A percentile compares a stretch with the other conserved stretches of the same genome.
Conservation (phyloP, 139 green algal species). For the Chlorella sp. region DNA sequence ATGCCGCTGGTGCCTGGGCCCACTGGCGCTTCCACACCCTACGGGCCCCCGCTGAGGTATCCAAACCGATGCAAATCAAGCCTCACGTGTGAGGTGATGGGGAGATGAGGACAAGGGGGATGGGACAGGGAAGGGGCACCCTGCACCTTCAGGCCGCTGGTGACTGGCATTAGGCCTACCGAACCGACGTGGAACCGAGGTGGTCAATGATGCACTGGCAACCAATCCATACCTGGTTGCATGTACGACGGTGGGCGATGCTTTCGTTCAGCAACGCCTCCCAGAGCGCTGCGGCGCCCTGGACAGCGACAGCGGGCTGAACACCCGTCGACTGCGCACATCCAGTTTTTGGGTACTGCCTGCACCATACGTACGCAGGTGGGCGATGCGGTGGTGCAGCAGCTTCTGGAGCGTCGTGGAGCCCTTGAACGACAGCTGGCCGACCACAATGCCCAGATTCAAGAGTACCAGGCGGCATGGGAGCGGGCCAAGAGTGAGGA, state of each 20-base stretch:
- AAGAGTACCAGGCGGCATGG: conserved; percentile 54
- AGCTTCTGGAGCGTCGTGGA: not conserved
- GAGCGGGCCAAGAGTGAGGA: conserved; percentile 62
- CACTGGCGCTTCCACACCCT: not conserved
- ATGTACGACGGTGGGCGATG: not conserved
- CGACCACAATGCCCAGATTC: conserved; percentile 36
- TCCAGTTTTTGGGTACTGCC: not conserved
- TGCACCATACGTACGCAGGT: not conserved
- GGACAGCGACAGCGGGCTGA: no score
- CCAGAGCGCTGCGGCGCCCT: no score
- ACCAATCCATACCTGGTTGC: not conserved
- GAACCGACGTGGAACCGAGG: no score
- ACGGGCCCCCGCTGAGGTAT: not conserved
- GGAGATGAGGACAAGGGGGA: not conserved
- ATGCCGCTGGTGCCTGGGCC: conserved; percentile 24
- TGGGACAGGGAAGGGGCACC: not conserved
- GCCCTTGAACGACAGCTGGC: conserved; percentile 13
- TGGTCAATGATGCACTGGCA: not conserved
- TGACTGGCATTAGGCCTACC: no score
- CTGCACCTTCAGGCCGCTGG: no score
- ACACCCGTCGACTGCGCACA: not conserved
- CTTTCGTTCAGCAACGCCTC: not conserved
- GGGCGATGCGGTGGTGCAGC: not conserved
- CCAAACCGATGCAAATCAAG: not conserved
- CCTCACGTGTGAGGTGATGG: not conserved